A percentile compares a stretch with the other conserved stretches of the same genome.
Conservation (phyloP, 345 rosid species). For the Acer campestre region DNA sequence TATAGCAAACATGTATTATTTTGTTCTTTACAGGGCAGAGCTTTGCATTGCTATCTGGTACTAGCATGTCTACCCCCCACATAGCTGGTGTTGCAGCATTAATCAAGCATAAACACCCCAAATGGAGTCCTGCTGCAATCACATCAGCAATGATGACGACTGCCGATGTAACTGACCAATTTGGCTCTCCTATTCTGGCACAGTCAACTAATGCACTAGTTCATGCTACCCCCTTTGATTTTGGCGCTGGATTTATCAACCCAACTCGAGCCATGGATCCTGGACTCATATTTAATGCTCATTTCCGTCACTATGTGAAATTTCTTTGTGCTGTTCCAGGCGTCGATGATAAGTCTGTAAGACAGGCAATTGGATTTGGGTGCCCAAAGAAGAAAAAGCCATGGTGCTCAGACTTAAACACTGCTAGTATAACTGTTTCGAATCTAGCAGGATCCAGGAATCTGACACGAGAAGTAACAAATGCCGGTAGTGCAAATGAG, state of each 20-base stretch:
- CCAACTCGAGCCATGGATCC: constrained; percentile 46
- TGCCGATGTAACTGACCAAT: constrained; percentile 36
- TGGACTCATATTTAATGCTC: constrained; percentile 45
- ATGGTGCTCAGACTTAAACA: constrained; percentile 48
- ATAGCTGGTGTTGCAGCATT: constrained; percentile 55
- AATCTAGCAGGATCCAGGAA: constrained; percentile 41
- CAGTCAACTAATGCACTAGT: constrained; percentile 32
- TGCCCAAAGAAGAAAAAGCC: constrained; percentile 29
- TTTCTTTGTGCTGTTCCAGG: constrained; percentile 52
- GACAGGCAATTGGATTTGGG: constrained; percentile 34
- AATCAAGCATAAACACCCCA: constrained; percentile 52
- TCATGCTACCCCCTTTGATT: constrained; percentile 46
- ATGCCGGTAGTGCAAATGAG: constrained; percentile 31
- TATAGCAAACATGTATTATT: no score
- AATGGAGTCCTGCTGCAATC: constrained; percentile 53
- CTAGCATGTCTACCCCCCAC: constrained; percentile 55
- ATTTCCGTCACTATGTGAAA: constrained; percentile 36
- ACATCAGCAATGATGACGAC: constrained; percentile 53
- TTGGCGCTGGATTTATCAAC: constrained; percentile 48
- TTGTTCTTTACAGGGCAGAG: constrained; percentile 35
- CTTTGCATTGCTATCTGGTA: constrained; percentile 49
- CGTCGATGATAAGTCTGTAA: constrained; percentile 35
- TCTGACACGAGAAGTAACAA: constrained; percentile 36
- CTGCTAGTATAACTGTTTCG: constrained; percentile 39
- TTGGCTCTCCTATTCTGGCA: constrained; percentile 43